Evolutionary conservation across 2,329 filamentous ascomycete species (phyloP), one percentile per base, ranked within the genome.

Genomic region (Fusarium sp.): DNA sequence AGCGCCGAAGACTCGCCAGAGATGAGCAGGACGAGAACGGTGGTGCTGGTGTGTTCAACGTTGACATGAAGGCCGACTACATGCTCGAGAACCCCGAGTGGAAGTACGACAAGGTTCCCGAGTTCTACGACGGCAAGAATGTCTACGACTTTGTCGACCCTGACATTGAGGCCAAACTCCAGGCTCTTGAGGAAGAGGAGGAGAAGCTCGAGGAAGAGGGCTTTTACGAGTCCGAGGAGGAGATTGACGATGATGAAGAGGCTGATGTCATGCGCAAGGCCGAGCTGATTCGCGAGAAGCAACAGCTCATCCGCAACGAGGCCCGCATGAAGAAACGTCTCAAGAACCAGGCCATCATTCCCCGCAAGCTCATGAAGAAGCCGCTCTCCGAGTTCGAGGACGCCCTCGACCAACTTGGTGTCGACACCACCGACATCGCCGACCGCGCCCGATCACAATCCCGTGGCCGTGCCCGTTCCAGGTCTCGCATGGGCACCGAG

Each of bases 121-220:
- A 99, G 80, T 86, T 97, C 47, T 91, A 94, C 79, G 90, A 98
- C 76, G 96, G 96, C 79, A 94, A 95, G 86, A 99, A 99, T 79
- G 92, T 99, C 58, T 96, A 95, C 82, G 96, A 99, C 80, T 99
- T 93, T 79, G 89, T 99, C 75, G 96, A 98, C 75, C 94, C 95
- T 2, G 96, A 99, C 56, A 99, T 99, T 76, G 96, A 97, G 75
- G 87, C 89, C 70, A 98, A 97, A 83, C 87, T 99, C 48, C 90
- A 91, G 50, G 93, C 93, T 56, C 86, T 99, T 32, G 96, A 99
- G 80, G 94, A 94, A 66, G 96, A 99, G 77, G 96, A 99, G 79
- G 95, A 97, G 82, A 91, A 91, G 73, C 88, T 98, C 15, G 91
- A 97, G 79, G 90, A 89, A 9, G 93, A 97, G 68, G 96, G 96